A percentile compares a stretch with the other conserved stretches of the same genome.
Evolutionary conservation across 2,329 filamentous ascomycete genomes (phyloP).

Genomic region (Ceratocystiopsis sp.): DNA sequence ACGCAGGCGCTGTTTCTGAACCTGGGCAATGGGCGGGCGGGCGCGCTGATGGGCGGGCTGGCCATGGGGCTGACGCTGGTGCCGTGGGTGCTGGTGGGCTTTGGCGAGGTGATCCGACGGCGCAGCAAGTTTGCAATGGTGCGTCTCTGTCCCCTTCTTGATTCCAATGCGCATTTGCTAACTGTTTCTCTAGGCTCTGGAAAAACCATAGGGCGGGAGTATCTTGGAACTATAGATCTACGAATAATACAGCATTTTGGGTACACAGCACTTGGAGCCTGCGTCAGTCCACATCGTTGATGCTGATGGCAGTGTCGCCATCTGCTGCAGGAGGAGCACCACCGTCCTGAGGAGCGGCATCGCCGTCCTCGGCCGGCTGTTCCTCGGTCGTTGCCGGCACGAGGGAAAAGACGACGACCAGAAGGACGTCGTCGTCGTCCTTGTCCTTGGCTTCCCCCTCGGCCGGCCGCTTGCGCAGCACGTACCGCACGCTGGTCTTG

Average conservation of each 20-base stretch:
- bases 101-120: constrained; percentile 56
- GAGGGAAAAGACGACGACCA: too few relatives aligned
- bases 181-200: too few relatives aligned
- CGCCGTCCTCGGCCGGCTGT: constrained; percentile 20
- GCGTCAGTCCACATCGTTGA: constrained; percentile 27
- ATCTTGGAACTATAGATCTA: background rate
- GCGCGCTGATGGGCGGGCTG: constrained; percentile 60
- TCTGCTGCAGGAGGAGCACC: constrained; percentile 1
- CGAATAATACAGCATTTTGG: background rate
- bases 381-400: constrained; percentile 16
- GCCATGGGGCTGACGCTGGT: constrained; percentile 53
- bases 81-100: constrained; percentile 75
- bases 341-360: constrained; percentile 16
- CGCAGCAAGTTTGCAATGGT: constrained; percentile 61
- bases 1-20: constrained; percentile 56
- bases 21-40: constrained; percentile 54
- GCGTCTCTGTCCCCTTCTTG: constrained; percentile 12
- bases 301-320: constrained; percentile 14
- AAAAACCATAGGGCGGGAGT: too few relatives aligned
- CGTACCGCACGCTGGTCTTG: constrained; percentile 68
- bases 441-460: constrained; percentile 40
- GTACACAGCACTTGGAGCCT: background rate
- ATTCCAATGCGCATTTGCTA: too few relatives aligned
- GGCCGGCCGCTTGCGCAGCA: constrained; percentile 65
- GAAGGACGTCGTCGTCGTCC: constrained; percentile 18